Percentiles rank a stretch among this genome's conserved stretches.
phyloP scores from a whole-genome alignment of 768 basidiomycete genomes.

The Phanerochaete sordida region DNA sequence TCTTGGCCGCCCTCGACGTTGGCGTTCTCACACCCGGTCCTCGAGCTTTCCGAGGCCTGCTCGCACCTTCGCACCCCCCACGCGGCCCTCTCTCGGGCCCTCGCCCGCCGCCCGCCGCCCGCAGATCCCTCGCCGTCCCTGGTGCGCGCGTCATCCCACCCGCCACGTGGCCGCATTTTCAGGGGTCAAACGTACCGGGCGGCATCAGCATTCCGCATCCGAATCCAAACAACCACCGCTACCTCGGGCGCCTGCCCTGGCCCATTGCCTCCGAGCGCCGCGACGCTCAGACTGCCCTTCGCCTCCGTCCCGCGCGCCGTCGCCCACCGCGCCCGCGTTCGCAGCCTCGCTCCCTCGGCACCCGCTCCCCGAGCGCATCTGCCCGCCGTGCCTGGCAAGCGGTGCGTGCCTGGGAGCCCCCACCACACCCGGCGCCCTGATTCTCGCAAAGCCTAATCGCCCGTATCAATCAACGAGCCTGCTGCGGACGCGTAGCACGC shows the following conservation, averaged over 20 bases:
- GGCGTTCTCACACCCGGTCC: too few species aligned
- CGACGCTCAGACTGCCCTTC: not conserved
- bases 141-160: not conserved
- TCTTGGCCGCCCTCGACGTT: too few species aligned
- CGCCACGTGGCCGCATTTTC: conserved; percentile 11
- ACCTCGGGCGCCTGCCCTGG: conserved; percentile 1
- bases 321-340: not conserved
- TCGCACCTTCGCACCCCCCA: too few species aligned
- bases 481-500: conserved; percentile 6
- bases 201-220: conserved; percentile 3
- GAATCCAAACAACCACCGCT: conserved; percentile 11
- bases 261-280: not conserved
- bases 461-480: conserved; percentile 7
- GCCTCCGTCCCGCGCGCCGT: not conserved
- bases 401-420: not conserved
- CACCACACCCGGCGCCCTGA: not conserved
- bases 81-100: too few species aligned
- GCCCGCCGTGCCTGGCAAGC: not conserved
- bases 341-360: not conserved
- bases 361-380: not conserved
- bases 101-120: too few species aligned
- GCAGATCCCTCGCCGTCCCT: conserved; percentile 6
- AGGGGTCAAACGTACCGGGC: conserved; percentile 7
- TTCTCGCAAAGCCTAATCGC: not conserved
- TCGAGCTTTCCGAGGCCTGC: not conserved